Evolutionary conservation across 2,329 filamentous ascomycete species (phyloP).

Genomic region (Pseudopyrenochaeta lycopersici): DNA sequence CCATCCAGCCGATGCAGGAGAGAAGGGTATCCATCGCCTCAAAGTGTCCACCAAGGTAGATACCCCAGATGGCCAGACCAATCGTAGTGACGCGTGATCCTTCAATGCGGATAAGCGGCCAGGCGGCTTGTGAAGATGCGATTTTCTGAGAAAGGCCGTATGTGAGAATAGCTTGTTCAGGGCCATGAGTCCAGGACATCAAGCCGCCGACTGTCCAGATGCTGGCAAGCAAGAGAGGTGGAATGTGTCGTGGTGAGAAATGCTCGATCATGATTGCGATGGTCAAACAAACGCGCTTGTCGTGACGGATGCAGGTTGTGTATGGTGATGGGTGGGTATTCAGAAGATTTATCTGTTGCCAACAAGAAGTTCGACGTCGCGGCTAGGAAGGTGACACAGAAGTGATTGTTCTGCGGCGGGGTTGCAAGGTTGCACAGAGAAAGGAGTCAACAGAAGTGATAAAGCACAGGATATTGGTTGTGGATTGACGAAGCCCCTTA

Average conservation of each 20-base stretch:
- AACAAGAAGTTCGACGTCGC: too few relatives aligned
- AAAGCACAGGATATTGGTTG: too few relatives aligned
- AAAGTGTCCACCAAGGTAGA: slow-evolving; percentile 26
- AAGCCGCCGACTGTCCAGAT: slow-evolving; percentile 23
- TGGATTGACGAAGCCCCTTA: too few relatives aligned
- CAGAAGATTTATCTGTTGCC: too few relatives aligned
- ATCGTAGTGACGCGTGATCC: slow-evolving; percentile 24
- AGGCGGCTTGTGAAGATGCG: slow-evolving; percentile 17
- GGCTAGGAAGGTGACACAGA: too few relatives aligned
- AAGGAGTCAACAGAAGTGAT: too few relatives aligned
- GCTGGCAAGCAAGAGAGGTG: slow-evolving; percentile 27
- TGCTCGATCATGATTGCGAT: slow-evolving; percentile 15
- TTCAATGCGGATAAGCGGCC: slow-evolving; percentile 25
- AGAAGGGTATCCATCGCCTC: slow-evolving; percentile 28
- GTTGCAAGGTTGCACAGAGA: too few relatives aligned
- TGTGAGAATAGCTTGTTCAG: slow-evolving; percentile 16
- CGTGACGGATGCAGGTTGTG: too few relatives aligned
- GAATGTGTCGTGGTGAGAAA: slow-evolving; percentile 21
- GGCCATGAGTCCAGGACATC: slow-evolving; percentile 18
- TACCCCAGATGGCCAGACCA: slow-evolving; percentile 22
- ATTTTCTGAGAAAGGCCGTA: slow-evolving; percentile 21
- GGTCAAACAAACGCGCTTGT: too few relatives aligned
- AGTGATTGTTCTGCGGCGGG: too few relatives aligned
- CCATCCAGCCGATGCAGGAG: slow-evolving; percentile 24
- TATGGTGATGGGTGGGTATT: too few relatives aligned